These are phyloP conservation scores for Salix exigua DNA, from an alignment of 345 rosid species.

Conservation along the genomic window DNA sequence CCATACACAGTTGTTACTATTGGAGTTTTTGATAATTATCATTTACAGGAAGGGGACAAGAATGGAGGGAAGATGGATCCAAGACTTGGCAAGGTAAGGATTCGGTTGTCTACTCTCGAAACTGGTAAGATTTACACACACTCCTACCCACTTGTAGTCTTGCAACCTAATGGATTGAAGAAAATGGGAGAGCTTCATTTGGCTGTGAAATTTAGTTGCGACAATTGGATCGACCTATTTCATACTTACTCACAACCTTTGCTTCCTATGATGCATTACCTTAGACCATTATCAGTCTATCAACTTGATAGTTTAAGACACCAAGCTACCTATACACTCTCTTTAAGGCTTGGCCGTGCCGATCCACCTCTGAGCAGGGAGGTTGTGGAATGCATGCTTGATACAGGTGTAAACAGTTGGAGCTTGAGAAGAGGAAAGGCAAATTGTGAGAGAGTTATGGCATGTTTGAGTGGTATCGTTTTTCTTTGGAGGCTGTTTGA, in stretches of 20 bases:
- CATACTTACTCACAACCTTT: conserved; percentile 35
- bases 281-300: conserved; percentile 30
- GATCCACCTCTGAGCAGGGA: conserved; percentile 10
- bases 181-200: conserved; percentile 50
- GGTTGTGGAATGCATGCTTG: conserved; percentile 15
- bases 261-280: conserved; percentile 41
- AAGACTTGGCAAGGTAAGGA: conserved; percentile 42
- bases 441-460: conserved; percentile 1
- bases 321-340: conserved; percentile 37
- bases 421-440: conserved; percentile 8
- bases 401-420: conserved; percentile 2
- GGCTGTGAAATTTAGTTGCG: conserved; percentile 35
- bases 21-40: conserved; percentile 44
- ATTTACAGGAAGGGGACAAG: conserved; percentile 17
- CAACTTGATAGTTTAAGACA: conserved; percentile 40
- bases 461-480: conserved; percentile 1
- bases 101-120: conserved; percentile 40
- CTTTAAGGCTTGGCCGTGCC: conserved; percentile 24
- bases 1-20: conserved; percentile 44
- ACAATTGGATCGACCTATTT: conserved; percentile 34
- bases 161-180: conserved; percentile 39
- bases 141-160: conserved; percentile 38
- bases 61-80: conserved; percentile 24
- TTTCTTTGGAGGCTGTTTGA: not conserved
- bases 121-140: conserved; percentile 38